phyloP scores from a whole-genome alignment of 2,329 filamentous ascomycete genomes.

The Boeremia exigua region DNA sequence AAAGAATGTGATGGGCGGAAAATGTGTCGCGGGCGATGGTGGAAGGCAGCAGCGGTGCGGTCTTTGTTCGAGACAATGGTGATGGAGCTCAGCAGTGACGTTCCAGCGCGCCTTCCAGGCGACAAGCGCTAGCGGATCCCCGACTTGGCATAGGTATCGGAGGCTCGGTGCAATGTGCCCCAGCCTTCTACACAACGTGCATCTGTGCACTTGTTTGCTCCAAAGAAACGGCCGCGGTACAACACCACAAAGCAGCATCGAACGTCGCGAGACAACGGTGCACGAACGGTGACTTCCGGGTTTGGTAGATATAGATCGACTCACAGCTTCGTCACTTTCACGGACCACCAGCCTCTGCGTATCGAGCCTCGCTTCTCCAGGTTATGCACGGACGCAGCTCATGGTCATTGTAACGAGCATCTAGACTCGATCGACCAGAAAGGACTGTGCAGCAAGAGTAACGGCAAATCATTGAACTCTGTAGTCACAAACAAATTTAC shows the following conservation, averaged over 20 bases:
- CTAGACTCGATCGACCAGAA: not conserved
- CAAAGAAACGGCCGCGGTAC: not conserved
- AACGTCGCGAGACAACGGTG: not conserved
- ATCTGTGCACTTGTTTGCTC: not conserved
- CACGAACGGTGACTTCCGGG: not conserved
- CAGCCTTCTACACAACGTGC: slow-evolving; percentile 1
- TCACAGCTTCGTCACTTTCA: not conserved
- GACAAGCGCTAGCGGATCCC: slow-evolving; percentile 9
- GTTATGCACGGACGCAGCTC: slow-evolving; percentile 7
- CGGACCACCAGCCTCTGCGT: not conserved
- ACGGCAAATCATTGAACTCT: not conserved
- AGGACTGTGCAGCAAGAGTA: not conserved
- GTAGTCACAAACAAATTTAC: not conserved
- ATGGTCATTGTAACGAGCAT: not conserved
- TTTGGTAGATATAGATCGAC: not conserved
- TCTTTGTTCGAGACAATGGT: slow-evolving; percentile 14
- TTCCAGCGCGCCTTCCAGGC: slow-evolving; percentile 10
- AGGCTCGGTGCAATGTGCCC: slow-evolving; percentile 2
- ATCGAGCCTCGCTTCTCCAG: slow-evolving; percentile 1
- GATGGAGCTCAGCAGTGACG: slow-evolving; percentile 12
- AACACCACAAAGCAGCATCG: not conserved
- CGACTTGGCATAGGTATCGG: slow-evolving; percentile 13
- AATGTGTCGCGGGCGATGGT: slow-evolving; percentile 7
- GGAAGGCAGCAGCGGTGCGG: slow-evolving; percentile 3
- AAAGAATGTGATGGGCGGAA: slow-evolving; percentile 10